A percentile compares a stretch with the other conserved stretches of the same genome.
These are phyloP conservation scores for Aspergillus indologenus DNA, from an alignment of 495 filamentous ascomycete species.

Conservation along the genomic window DNA sequence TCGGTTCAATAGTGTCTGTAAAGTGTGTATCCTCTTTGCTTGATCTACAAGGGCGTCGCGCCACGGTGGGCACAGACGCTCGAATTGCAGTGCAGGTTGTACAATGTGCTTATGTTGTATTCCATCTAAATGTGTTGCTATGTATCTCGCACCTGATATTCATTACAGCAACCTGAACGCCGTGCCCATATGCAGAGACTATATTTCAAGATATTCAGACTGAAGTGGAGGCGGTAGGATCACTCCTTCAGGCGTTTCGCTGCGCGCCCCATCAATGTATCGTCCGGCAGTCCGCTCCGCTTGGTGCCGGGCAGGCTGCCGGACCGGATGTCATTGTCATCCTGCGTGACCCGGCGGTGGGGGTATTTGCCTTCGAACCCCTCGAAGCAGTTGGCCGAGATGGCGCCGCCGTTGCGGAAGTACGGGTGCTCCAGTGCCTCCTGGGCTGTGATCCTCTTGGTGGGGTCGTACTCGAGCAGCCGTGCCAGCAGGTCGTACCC, in stretches of 20 bases:
- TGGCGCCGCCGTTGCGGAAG: conserved; percentile 64
- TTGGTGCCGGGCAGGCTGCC: conserved; percentile 91
- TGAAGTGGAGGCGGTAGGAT: conserved; percentile 5
- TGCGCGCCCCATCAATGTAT: conserved; percentile 57
- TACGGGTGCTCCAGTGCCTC: conserved; percentile 86
- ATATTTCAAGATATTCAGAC: not conserved
- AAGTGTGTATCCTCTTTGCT: too few species aligned
- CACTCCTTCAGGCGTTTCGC: conserved; percentile 46
- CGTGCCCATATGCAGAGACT: not conserved
- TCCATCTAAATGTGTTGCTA: not conserved
- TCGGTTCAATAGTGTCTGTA: too few species aligned
- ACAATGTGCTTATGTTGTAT: too few species aligned
- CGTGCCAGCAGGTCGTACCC: conserved; percentile 78
- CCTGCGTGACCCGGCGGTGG: conserved; percentile 80
- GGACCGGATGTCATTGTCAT: conserved; percentile 89
- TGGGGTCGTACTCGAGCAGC: conserved; percentile 90
- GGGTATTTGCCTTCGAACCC: conserved; percentile 85
- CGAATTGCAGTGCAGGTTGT: too few species aligned
- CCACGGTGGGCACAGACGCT: too few species aligned
- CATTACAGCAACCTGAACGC: not conserved
- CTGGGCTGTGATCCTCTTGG: conserved; percentile 79
- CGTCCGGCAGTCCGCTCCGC: conserved; percentile 81
- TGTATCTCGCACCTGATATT: not conserved
- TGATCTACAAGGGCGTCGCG: too few species aligned
- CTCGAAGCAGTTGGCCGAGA: conserved; percentile 83